Evolutionary conservation across 768 basidiomycete genomes (phyloP).

Genomic region (Amanita fuliginea): DNA sequence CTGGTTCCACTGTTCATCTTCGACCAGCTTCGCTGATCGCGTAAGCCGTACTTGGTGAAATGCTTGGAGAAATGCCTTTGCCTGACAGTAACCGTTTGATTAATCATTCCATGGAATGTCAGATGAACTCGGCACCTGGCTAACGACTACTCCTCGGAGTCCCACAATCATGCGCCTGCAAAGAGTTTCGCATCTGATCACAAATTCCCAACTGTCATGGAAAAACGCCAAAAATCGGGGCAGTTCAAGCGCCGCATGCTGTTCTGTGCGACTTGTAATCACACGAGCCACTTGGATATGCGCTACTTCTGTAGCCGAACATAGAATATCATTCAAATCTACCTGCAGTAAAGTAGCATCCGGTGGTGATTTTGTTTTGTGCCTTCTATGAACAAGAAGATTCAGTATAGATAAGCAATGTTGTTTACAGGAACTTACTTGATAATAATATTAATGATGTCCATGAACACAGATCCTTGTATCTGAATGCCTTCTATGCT

Average conservation of each 20-base stretch:
- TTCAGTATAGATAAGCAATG: neutral
- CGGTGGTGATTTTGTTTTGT: slow-evolving; percentile 23
- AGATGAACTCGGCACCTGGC: slow-evolving; percentile 42
- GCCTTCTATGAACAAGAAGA: neutral
- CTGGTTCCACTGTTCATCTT: slow-evolving; percentile 92
- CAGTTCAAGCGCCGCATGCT: slow-evolving; percentile 64
- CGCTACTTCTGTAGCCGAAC: slow-evolving; percentile 74
- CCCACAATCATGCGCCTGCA: slow-evolving; percentile 90
- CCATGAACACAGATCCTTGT: slow-evolving; percentile 46
- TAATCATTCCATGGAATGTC: neutral
- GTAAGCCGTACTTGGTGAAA: slow-evolving; percentile 81
- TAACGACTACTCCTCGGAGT: slow-evolving; percentile 73
- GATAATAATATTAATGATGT: slow-evolving; percentile 38
- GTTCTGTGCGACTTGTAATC: slow-evolving; percentile 66
- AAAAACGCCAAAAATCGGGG: slow-evolving; percentile 73
- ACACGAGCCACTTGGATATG: slow-evolving; percentile 76
- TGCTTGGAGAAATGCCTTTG: slow-evolving; percentile 74
- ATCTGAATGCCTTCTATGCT: slow-evolving; percentile 58
- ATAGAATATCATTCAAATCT: slow-evolving; percentile 67
- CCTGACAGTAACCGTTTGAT: slow-evolving; percentile 29
- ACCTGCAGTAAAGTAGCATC: slow-evolving; percentile 39
- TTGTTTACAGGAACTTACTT: slow-evolving; percentile 13
- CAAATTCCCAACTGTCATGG: slow-evolving; percentile 82
- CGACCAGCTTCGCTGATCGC: slow-evolving; percentile 79
- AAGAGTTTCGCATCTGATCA: slow-evolving; percentile 77